These are phyloP conservation scores for Colletotrichum sidae DNA, from an alignment of 2,329 filamentous ascomycete species.

Conservation along the genomic window DNA sequence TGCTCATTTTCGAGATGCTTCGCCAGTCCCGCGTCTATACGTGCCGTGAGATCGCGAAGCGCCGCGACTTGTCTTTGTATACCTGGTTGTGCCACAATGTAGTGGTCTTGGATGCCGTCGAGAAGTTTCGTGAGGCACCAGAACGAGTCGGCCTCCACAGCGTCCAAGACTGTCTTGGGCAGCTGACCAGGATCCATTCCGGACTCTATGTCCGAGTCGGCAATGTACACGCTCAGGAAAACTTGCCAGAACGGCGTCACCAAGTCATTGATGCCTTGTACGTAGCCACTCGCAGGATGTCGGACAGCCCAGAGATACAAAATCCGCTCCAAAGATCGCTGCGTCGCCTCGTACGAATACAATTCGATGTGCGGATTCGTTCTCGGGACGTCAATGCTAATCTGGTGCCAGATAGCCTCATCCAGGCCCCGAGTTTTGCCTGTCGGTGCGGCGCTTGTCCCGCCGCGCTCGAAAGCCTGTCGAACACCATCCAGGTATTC, in stretches of 20 bases:
- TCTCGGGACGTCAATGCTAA: slow-evolving; percentile 96
- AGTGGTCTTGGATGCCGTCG: slow-evolving; percentile 99
- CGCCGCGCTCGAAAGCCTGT: slow-evolving; percentile 75
- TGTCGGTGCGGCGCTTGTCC: slow-evolving; percentile 41
- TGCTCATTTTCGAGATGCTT: slow-evolving; percentile 91
- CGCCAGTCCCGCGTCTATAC: slow-evolving; percentile 86
- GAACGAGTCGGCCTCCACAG: slow-evolving; percentile 96
- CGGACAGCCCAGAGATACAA: slow-evolving; percentile 98
- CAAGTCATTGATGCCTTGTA: slow-evolving; percentile 98
- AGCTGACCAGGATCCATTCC: slow-evolving; percentile 98
- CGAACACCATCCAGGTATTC: slow-evolving; percentile 95
- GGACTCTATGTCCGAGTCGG: slow-evolving; percentile 89
- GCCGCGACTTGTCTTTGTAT: slow-evolving; percentile 94
- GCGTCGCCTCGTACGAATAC: slow-evolving; percentile 95
- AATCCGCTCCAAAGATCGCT: slow-evolving; percentile 92
- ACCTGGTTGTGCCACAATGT: slow-evolving; percentile 96
- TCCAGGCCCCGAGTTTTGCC: slow-evolving; percentile 78
- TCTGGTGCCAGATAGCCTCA: slow-evolving; percentile 99
- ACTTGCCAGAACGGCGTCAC: slow-evolving; percentile 99
- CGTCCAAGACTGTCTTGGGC: slow-evolving; percentile 89
- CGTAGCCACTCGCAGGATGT: slow-evolving; percentile 96
- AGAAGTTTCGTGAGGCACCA: slow-evolving; percentile 98
- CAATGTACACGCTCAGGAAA: slow-evolving; percentile 93
- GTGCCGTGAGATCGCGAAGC: slow-evolving; percentile 87
- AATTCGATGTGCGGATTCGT: slow-evolving; percentile 96